phyloP scores from a whole-genome alignment of 2,329 filamentous ascomycete genomes.

The Diplodia corticola region DNA sequence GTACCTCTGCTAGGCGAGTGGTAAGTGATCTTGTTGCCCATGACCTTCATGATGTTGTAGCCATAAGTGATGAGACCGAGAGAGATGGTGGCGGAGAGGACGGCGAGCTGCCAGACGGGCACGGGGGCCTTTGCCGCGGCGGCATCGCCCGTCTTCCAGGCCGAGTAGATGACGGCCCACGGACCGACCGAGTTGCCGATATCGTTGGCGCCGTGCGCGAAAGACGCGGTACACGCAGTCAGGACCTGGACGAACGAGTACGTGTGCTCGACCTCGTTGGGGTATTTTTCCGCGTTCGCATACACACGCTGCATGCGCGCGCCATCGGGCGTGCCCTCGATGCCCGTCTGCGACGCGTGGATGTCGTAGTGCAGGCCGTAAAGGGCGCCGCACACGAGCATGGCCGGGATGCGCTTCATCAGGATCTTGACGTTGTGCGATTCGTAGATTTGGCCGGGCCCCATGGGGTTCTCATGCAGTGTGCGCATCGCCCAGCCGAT shows the following conservation, averaged over 20 bases:
- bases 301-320: slow-evolving; percentile 70
- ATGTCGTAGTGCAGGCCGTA: slow-evolving; percentile 84
- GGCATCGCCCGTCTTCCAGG: slow-evolving; percentile 60
- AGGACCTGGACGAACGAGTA: slow-evolving; percentile 55
- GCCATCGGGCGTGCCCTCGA: slow-evolving; percentile 71
- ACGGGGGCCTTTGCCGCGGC: slow-evolving; percentile 64
- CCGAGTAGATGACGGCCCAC: slow-evolving; percentile 41
- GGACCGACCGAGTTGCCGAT: slow-evolving; percentile 41
- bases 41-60: slow-evolving; percentile 85
- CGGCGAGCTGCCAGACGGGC: slow-evolving; percentile 74
- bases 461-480: slow-evolving; percentile 72
- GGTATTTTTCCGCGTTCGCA: slow-evolving; percentile 42
- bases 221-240: slow-evolving; percentile 43
- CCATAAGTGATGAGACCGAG: slow-evolving; percentile 70
- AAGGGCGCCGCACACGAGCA: slow-evolving; percentile 61
- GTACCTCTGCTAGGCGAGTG: slow-evolving; percentile 57
- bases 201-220: slow-evolving; percentile 72
- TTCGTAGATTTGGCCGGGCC: slow-evolving; percentile 73
- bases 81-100: slow-evolving; percentile 64
- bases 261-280: slow-evolving; percentile 41
- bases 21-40: slow-evolving; percentile 80
- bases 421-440: slow-evolving; percentile 66
- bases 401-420: slow-evolving; percentile 67
- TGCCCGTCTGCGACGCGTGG: slow-evolving; percentile 71
- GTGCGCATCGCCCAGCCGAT: slow-evolving; percentile 83